phyloP scores from a whole-genome alignment of 2,329 filamentous ascomycete species.

The Trichoderma citrinoviride region DNA sequence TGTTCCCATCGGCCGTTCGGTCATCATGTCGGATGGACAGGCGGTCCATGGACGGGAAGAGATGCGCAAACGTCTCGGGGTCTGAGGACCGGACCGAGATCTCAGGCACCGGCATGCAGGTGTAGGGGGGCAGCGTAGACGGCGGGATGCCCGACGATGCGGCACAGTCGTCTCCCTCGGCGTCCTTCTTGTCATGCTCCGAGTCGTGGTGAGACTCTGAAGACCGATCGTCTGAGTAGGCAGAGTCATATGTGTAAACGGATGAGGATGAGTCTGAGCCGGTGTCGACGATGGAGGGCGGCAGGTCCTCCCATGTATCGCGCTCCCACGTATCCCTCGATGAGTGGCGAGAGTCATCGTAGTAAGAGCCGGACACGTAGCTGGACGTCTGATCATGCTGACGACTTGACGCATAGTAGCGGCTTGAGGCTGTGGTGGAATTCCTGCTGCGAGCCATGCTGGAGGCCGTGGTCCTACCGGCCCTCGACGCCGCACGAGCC shows the following conservation, averaged over 20 bases:
- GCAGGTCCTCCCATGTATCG: slow-evolving; percentile 22
- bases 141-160: slow-evolving; percentile 44
- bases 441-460: slow-evolving; percentile 20
- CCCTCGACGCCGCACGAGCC: slow-evolving; percentile 17
- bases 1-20: slow-evolving; percentile 85
- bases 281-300: slow-evolving; percentile 22
- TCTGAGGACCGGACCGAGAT: slow-evolving; percentile 67
- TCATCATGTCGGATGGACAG: slow-evolving; percentile 87
- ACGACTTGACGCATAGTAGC: slow-evolving; percentile 18
- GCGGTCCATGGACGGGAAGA: slow-evolving; percentile 82
- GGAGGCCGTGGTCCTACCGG: slow-evolving; percentile 8
- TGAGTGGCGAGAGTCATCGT: slow-evolving; percentile 13
- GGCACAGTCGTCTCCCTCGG: slow-evolving; percentile 24
- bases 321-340: slow-evolving; percentile 23
- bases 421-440: slow-evolving; percentile 17
- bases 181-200: slow-evolving; percentile 29
- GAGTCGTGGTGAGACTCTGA: slow-evolving; percentile 28
- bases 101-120: slow-evolving; percentile 57
- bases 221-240: slow-evolving; percentile 42
- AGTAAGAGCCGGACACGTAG: slow-evolving; percentile 21
- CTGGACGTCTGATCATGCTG: slow-evolving; percentile 17
- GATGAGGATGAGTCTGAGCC: slow-evolving; percentile 48
- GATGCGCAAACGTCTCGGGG: slow-evolving; percentile 74
- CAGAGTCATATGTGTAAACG: slow-evolving; percentile 77
- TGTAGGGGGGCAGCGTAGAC: slow-evolving; percentile 53